Evolutionary conservation across 139 green algal species (phyloP).

Genomic region (Penium margaritaceum): DNA sequence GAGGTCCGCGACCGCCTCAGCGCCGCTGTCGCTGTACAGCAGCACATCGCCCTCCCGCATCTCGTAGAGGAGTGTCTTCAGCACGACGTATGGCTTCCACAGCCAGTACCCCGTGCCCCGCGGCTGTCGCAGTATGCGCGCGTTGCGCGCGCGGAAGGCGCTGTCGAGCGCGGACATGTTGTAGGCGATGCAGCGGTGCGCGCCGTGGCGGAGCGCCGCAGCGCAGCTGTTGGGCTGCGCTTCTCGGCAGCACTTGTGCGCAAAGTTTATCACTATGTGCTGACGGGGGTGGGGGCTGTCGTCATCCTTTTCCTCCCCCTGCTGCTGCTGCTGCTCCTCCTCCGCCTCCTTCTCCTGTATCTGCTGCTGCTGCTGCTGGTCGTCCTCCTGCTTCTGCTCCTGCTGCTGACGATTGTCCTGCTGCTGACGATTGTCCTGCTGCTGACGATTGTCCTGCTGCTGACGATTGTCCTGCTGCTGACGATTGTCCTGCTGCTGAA

Average conservation of each 20-base stretch:
- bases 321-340: too few species aligned
- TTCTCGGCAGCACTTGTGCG: background rate
- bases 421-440: too few species aligned
- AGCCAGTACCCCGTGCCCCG: background rate
- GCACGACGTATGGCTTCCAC: slow-evolving; percentile 4
- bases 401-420: too few species aligned
- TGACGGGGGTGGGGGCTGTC: too few species aligned
- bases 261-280: background rate
- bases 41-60: background rate
- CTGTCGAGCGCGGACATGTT: background rate
- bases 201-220: background rate
- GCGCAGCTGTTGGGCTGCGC: background rate
- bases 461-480: too few species aligned
- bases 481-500: too few species aligned
- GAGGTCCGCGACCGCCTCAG: too few species aligned
- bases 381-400: too few species aligned
- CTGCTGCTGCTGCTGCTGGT: too few species aligned
- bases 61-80: slow-evolving; percentile 1
- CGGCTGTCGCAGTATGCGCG: background rate
- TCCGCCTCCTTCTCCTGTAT: too few species aligned
- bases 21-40: background rate
- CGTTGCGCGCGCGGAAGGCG: background rate
- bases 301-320: too few species aligned
- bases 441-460: too few species aligned
- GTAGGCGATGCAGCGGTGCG: background rate